Evolutionary conservation across 192 early-diverging fungal genomes (phyloP), one percentile per base, ranked within the genome.

Genomic region (Coemansia sp.): DNA sequence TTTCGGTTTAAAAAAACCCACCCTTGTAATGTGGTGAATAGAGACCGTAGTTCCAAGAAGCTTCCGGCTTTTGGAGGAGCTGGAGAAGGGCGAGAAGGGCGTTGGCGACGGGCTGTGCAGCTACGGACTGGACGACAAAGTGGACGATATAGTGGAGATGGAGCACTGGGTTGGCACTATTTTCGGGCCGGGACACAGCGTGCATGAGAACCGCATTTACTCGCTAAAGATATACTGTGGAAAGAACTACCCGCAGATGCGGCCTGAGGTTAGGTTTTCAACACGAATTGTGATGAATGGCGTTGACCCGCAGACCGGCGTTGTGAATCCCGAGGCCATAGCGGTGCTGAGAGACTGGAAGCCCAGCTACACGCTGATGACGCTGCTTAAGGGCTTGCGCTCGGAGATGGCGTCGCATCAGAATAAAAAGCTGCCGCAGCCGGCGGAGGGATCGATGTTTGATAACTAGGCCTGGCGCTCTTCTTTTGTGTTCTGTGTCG

Each of bases 151-250:
- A 3, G 68, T 85, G 62, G 22, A 39, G 7, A 87, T 97, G 90
- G 83, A 84, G 35, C 74, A 87, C 61, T 99, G 97, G 97, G 89
- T 94, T 61, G 97, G 90, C 9, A 95, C 95, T 48, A 97, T 97
- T 64, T 86, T 98, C 54, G 95, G 95, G 10, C 85, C 94, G 60
- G 59, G 53, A 28, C 60, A 65, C 46, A 66, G 93, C 19, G 85
- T 90, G n/a, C 93, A 95, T 67, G 95, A 99, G 73, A 97, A 95
- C 84, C 87, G 94, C 35, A 95, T 99, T 71, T 98, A 99, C 79
- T 85, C 85, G 56, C 78, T 99, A 28, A 85, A 83, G 71, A 81
- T 99, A 35, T 71, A 74, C 66, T 99, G 97, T 65, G 94, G 90
- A 35, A 72, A 86, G 1, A 61, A 89, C 16, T 99, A 99, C 73